phyloP scores from a whole-genome alignment of 176 grass and related monocot species.

The Triticum monococcum region DNA sequence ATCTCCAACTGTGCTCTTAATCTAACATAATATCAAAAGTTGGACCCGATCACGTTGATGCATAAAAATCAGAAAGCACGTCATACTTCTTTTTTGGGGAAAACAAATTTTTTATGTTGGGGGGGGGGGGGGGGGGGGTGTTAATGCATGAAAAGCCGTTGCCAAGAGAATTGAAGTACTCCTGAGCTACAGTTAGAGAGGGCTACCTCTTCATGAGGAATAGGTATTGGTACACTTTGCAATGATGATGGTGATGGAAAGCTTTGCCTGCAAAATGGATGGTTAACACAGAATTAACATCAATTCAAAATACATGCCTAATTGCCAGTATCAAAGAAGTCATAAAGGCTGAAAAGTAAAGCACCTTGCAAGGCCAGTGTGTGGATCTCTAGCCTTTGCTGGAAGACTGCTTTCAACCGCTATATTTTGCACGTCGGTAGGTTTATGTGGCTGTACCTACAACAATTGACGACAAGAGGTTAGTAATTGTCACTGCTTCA shows the following conservation, averaged over 20 bases:
- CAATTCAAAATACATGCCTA: conserved; percentile 14
- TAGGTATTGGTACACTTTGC: not conserved
- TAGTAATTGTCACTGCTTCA: not conserved
- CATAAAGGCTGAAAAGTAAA: not conserved
- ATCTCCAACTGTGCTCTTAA: conserved; percentile 14
- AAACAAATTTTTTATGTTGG: too few relatives aligned
- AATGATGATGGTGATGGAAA: conserved; percentile 19
- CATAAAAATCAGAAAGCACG: conserved; percentile 16
- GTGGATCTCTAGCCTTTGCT: conserved; percentile 26
- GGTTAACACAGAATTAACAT: conserved; percentile 19
- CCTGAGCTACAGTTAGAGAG: not conserved
- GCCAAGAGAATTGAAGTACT: not conserved
- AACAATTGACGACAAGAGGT: not conserved
- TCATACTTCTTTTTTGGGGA: not conserved
- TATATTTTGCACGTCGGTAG: conserved; percentile 17
- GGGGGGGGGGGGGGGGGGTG: not conserved
- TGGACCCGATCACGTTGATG: not conserved
- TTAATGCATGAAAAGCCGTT: not conserved
- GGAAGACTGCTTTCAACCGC: not conserved
- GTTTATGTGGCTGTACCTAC: not conserved
- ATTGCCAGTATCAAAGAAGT: conserved; percentile 18
- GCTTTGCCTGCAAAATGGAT: conserved; percentile 39
- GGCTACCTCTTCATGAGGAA: conserved; percentile 20
- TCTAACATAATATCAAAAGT: conserved; percentile 26
- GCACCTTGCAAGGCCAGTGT: conserved; percentile 31